Evolutionary conservation across 805 yeast genomes (phyloP).

Genomic region (Myxozyma melibiosi): DNA sequence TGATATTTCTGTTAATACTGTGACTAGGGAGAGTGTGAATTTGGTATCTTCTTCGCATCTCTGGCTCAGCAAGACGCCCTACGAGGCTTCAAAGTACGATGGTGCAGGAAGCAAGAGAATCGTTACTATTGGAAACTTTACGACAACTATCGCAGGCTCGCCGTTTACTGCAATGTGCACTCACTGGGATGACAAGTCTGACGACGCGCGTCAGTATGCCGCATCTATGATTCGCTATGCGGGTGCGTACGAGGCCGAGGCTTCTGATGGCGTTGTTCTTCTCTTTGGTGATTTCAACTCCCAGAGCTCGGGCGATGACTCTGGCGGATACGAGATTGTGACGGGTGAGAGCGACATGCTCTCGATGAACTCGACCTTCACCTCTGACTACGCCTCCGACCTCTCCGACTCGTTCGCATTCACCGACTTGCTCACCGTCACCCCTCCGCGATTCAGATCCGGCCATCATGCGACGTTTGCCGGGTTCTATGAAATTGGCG

Average conservation of each 20-base stretch:
- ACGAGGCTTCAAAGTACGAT: slow-evolving; percentile 9
- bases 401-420: slow-evolving; percentile 5
- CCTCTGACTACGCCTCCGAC: not conserved
- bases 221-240: slow-evolving; percentile 13
- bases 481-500: slow-evolving; percentile 6
- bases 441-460: slow-evolving; percentile 5
- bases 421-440: slow-evolving; percentile 5
- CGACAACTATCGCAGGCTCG: not conserved
- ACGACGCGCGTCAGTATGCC: slow-evolving; percentile 10
- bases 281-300: slow-evolving; percentile 21
- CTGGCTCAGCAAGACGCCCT: slow-evolving; percentile 9
- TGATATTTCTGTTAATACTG: no score
- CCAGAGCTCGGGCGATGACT: slow-evolving; percentile 1
- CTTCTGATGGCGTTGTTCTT: not conserved
- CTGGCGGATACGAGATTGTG: slow-evolving; percentile 13
- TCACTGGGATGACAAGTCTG: slow-evolving; percentile 20
- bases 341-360: slow-evolving; percentile 7
- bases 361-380: slow-evolving; percentile 11
- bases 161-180: slow-evolving; percentile 5
- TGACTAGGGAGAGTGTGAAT: not conserved
- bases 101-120: slow-evolving; percentile 11
- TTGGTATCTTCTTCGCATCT: not conserved
- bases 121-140: slow-evolving; percentile 4
- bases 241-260: slow-evolving; percentile 14
- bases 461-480: slow-evolving; percentile 14